Evolutionary conservation across 164 flowering plant genomes (phyloP).

Genomic region (Vitis cinerea): DNA sequence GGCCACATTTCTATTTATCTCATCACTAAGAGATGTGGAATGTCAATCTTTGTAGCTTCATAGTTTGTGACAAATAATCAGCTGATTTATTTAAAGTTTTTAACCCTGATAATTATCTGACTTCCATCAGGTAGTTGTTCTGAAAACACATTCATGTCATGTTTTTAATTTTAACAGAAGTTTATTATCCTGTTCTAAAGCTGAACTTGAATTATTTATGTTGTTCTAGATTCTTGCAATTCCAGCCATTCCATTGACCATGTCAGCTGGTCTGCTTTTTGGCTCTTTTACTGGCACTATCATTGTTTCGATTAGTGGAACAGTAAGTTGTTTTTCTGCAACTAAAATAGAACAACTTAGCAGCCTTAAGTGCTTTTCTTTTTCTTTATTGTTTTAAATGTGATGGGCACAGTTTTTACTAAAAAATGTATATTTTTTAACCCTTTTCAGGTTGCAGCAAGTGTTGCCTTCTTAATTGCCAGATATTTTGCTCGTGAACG

Average conservation of each 20-base stretch:
- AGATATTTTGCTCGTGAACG: conserved; percentile 99
- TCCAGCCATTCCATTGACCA: conserved; percentile 97
- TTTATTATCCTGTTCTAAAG: not conserved
- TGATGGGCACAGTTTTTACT: no score
- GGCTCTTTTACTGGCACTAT: conserved; percentile 81
- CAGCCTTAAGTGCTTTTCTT: not conserved
- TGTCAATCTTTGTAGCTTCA: no score
- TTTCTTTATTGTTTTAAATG: not conserved
- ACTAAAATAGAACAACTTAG: not conserved
- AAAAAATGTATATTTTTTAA: conserved; percentile 1
- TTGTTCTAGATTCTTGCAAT: conserved; percentile 79
- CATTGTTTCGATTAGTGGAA: conserved; percentile 95
- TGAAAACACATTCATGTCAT: no score
- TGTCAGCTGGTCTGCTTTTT: conserved; percentile 98
- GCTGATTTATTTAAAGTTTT: no score
- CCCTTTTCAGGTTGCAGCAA: conserved; percentile 81
- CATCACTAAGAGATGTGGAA: no score
- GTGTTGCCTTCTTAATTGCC: conserved; percentile 93
- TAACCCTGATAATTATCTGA: no score
- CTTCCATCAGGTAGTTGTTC: no score
- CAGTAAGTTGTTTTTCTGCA: conserved; percentile 50
- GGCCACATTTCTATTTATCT: no score
- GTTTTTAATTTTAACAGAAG: no score
- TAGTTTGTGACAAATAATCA: no score
- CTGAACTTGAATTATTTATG: conserved; percentile 7